These are phyloP conservation scores for Oryza brachyantha DNA, from an alignment of 176 grass and related monocot genomes.

Conservation along the genomic window DNA sequence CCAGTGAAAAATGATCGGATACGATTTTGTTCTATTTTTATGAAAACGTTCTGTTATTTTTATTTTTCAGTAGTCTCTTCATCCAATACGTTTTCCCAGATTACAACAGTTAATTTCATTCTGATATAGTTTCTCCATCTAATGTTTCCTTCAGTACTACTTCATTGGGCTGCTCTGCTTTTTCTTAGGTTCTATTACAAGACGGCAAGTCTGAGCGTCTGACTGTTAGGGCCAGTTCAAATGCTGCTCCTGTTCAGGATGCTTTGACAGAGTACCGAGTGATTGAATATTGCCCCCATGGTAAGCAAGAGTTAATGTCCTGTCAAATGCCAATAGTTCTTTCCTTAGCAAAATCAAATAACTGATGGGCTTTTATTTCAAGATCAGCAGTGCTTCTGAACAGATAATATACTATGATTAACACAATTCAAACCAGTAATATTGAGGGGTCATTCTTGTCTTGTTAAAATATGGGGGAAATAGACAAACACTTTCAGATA, in stretches of 20 bases:
- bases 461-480: neutral
- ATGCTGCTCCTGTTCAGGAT: slow-evolving; percentile 58
- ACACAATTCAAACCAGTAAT: neutral
- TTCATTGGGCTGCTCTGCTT: slow-evolving; percentile 18
- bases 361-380: neutral
- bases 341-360: slow-evolving; percentile 6
- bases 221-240: slow-evolving; percentile 50
- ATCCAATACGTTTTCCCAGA: neutral
- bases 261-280: slow-evolving; percentile 89
- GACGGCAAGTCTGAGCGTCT: slow-evolving; percentile 87
- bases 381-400: neutral
- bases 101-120: neutral
- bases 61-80: slow-evolving; percentile 7
- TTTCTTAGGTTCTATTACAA: slow-evolving; percentile 67
- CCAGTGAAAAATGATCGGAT: neutral
- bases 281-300: slow-evolving; percentile 67
- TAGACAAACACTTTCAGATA: neutral
- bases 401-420: neutral
- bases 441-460: neutral
- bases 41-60: neutral
- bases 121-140: neutral
- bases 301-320: slow-evolving; percentile 30
- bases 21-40: neutral
- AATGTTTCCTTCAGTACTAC: neutral
- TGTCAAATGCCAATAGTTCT: neutral